Conservation (phyloP, 2,329 filamentous ascomycete genomes). For the Amylocarpus encephaloides region DNA sequence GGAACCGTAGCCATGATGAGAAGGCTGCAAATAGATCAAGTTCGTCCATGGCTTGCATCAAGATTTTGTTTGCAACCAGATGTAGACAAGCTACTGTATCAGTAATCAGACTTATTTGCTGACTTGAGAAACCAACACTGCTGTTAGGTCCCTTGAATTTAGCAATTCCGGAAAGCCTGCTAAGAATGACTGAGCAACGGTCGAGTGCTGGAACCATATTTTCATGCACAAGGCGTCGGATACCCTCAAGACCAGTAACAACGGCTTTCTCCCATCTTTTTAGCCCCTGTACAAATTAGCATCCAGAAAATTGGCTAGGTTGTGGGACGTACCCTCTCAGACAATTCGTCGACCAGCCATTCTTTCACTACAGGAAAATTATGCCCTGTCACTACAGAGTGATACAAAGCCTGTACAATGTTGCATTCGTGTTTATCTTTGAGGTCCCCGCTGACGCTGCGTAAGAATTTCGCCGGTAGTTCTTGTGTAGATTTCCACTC, state of each 20-base stretch:
- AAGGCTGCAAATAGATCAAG: constrained; percentile 72
- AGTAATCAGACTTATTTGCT: constrained; percentile 57
- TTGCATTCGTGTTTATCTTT: constrained; percentile 56
- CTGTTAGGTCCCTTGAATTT: constrained; percentile 65
- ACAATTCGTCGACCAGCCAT: constrained; percentile 80
- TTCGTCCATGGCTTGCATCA: constrained; percentile 68
- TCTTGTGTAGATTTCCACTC: constrained; percentile 83
- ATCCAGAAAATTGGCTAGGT: background rate
- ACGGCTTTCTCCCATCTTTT: constrained; percentile 94
- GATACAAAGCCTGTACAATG: constrained; percentile 73
- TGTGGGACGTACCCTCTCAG: constrained; percentile 57
- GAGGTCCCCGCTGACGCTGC: constrained; percentile 70
- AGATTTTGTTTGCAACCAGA: constrained; percentile 65
- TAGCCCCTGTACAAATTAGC: constrained; percentile 55
- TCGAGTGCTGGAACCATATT: constrained; percentile 86
- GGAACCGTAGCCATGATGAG: constrained; percentile 74
- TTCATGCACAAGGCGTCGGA: constrained; percentile 75
- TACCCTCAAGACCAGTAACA: constrained; percentile 65
- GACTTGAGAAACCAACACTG: constrained; percentile 59
- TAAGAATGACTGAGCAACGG: constrained; percentile 72
- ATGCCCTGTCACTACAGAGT: constrained; percentile 77
- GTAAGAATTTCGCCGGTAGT: constrained; percentile 70
- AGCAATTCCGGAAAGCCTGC: constrained; percentile 75
- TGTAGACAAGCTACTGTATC: constrained; percentile 71
- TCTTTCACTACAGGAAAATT: constrained; percentile 70